Percentiles rank a stretch among this genome's conserved stretches.
phyloP scores from a whole-genome alignment of 2,329 filamentous ascomycete genomes.

The Whalleya microplaca region DNA sequence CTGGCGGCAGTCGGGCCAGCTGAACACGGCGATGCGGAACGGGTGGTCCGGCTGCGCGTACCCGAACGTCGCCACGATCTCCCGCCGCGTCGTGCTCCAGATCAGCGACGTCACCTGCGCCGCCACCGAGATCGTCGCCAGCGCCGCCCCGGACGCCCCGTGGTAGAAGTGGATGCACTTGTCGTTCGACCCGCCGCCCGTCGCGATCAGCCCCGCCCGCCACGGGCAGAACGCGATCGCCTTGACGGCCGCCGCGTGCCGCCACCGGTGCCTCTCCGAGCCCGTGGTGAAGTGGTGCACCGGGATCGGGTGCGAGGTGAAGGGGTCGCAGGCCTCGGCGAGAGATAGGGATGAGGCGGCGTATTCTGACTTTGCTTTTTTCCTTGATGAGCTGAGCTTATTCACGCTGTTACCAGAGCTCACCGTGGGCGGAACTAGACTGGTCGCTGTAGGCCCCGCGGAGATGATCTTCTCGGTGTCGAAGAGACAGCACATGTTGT shows the following conservation, averaged over 20 bases:
- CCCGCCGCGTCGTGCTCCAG: constrained; percentile 83
- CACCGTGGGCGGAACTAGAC: neutral
- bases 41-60: constrained; percentile 90
- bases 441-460: neutral
- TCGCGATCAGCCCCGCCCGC: constrained; percentile 84
- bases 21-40: constrained; percentile 88
- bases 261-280: constrained; percentile 71
- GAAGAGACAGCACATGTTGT: constrained; percentile 86
- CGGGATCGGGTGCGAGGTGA: constrained; percentile 2
- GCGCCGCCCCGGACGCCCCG: constrained; percentile 76
- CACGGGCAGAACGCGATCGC: constrained; percentile 97
- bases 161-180: constrained; percentile 97
- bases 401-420: neutral
- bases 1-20: constrained; percentile 89
- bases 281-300: constrained; percentile 56
- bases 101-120: constrained; percentile 93
- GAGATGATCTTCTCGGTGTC: constrained; percentile 63
- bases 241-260: constrained; percentile 87
- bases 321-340: neutral
- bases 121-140: constrained; percentile 89
- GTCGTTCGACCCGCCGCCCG: constrained; percentile 91
- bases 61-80: constrained; percentile 92
- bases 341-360: neutral
- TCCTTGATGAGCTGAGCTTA: neutral
- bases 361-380: neutral